These are phyloP conservation scores for Helenozyma baotianmanensis DNA, from an alignment of 805 yeast species.

Conservation along the genomic window DNA sequence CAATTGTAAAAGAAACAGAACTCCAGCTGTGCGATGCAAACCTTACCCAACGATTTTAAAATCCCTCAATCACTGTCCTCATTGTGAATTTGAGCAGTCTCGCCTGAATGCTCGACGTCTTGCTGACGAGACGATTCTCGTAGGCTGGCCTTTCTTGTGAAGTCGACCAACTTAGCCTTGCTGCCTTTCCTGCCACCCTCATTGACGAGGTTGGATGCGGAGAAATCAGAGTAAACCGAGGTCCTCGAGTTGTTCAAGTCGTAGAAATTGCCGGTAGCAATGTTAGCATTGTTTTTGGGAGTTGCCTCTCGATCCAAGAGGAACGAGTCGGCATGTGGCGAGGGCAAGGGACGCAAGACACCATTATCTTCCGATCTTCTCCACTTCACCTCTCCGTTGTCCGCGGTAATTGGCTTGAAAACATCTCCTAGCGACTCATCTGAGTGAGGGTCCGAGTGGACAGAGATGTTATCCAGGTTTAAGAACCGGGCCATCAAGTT, in stretches of 20 bases:
- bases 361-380: constrained; percentile 2
- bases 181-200: constrained; percentile 6
- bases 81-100: constrained; percentile 28
- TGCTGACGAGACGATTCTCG: constrained; percentile 36
- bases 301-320: constrained; percentile 5
- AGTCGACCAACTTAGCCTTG: constrained; percentile 44
- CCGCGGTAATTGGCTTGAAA: constrained; percentile 23
- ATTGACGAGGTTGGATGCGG: constrained; percentile 4
- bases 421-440: constrained; percentile 20
- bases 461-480: constrained; percentile 6
- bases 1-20: neutral
- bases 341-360: constrained; percentile 1
- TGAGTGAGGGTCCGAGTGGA: constrained; percentile 2
- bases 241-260: constrained; percentile 3
- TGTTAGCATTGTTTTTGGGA: constrained; percentile 3
- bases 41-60: neutral
- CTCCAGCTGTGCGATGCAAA: constrained; percentile 1
- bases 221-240: constrained; percentile 10
- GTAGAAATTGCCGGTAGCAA: neutral
- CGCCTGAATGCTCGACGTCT: constrained; percentile 24
- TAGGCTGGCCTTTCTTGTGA: constrained; percentile 41
- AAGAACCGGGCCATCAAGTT: constrained; percentile 13
- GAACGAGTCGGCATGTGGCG: constrained; percentile 12
- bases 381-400: constrained; percentile 32
- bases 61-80: constrained; percentile 25